Conservation (phyloP, 1,139 yeast genomes). For the Pichia sp. region DNA sequence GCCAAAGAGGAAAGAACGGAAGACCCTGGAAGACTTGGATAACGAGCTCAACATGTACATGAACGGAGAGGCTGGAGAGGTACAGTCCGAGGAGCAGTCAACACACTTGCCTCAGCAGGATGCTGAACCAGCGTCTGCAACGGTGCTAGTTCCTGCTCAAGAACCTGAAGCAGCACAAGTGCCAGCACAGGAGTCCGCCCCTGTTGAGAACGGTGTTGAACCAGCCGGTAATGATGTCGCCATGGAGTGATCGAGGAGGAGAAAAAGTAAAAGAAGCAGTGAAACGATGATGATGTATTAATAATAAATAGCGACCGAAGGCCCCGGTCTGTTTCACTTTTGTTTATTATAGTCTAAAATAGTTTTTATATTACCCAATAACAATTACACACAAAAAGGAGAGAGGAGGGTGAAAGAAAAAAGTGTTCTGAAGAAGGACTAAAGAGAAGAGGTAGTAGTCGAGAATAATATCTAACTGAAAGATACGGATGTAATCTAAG, state of each 20-base stretch:
- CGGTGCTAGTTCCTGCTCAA: neutral
- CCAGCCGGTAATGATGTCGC: neutral
- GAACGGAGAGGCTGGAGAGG: conserved; percentile 22
- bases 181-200: neutral
- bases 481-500: neutral
- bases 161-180: neutral
- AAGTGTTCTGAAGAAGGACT: neutral
- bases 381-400: neutral
- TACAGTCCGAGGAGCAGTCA: too few species aligned
- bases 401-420: neutral
- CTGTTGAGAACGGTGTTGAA: neutral
- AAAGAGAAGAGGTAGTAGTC: neutral
- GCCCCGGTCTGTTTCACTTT: neutral
- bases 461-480: neutral
- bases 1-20: conserved; percentile 33
- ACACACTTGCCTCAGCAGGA: too few species aligned
- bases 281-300: neutral
- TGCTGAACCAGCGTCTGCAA: too few species aligned
- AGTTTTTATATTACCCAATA: neutral
- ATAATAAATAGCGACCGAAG: neutral
- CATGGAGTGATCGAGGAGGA: neutral
- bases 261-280: too few species aligned
- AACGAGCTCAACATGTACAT: conserved; percentile 69
- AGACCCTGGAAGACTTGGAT: conserved; percentile 70
- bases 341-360: neutral